A percentile compares a stretch with the other conserved stretches of the same genome.
These are phyloP conservation scores for Naganishia sp. DNA, from an alignment of 1,284 basidiomycete species.

Conservation along the genomic window DNA sequence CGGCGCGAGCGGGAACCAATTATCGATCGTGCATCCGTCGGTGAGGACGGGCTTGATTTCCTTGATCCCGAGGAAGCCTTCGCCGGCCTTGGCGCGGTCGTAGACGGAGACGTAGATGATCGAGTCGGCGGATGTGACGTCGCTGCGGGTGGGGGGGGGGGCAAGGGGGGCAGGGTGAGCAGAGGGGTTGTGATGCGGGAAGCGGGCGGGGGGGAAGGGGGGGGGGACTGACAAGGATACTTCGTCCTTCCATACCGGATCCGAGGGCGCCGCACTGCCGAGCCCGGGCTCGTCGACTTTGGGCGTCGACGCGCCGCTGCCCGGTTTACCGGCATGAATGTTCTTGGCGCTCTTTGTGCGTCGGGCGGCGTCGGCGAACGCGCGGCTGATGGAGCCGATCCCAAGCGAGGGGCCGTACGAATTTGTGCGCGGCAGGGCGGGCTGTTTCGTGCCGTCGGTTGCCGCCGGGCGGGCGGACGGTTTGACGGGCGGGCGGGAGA, in stretches of 20 bases:
- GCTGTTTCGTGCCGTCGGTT: conserved; percentile 7
- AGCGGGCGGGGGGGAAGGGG: not conserved
- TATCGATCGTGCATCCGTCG: conserved; percentile 92
- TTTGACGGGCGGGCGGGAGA: conserved; percentile 75
- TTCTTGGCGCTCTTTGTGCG: conserved; percentile 52
- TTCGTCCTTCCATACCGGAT: conserved; percentile 98
- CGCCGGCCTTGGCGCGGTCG: conserved; percentile 78
- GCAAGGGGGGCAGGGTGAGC: not conserved
- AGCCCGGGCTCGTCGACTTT: conserved; percentile 39
- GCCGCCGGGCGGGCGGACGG: conserved; percentile 42
- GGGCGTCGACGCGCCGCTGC: conserved; percentile 50
- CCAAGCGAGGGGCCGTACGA: conserved; percentile 59
- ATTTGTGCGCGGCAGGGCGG: conserved; percentile 30
- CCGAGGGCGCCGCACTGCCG: conserved; percentile 58
- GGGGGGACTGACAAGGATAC: conserved; percentile 80
- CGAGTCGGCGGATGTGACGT: conserved; percentile 90
- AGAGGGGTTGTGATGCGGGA: not conserved
- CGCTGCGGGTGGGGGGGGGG: conserved; percentile 60
- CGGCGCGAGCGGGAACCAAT: conserved; percentile 80
- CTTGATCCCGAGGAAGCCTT: conserved; percentile 86
- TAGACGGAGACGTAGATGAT: conserved; percentile 87
- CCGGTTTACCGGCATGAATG: conserved; percentile 1
- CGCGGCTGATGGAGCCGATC: conserved; percentile 63
- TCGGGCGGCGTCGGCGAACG: conserved; percentile 57
- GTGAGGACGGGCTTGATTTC: conserved; percentile 87